A percentile compares a stretch with the other conserved stretches of the same genome.
Evolutionary conservation across 2,329 filamentous ascomycete species (phyloP).

Genomic region (Ceratocystis harringtonii): DNA sequence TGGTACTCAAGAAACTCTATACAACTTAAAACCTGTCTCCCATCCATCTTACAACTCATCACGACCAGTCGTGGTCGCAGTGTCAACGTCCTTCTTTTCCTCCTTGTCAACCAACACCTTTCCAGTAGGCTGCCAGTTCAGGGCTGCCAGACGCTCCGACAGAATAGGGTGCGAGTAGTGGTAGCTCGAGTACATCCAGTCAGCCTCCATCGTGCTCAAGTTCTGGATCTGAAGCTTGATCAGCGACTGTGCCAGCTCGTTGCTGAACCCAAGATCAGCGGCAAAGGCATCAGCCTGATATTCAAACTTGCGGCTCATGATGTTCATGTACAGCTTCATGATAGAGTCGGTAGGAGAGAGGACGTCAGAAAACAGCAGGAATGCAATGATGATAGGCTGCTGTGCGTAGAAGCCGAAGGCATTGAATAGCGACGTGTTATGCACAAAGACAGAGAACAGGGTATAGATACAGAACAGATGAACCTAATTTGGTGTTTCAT

Average conservation of each 20-base stretch:
- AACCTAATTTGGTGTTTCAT: conserved; percentile 36
- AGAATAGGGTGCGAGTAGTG: conserved; percentile 97
- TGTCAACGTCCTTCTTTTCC: conserved; percentile 24
- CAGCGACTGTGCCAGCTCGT: conserved; percentile 69
- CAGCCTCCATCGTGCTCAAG: conserved; percentile 94
- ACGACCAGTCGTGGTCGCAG: conserved; percentile 56
- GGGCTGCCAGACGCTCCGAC: conserved; percentile 77
- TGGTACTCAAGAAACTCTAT: neutral
- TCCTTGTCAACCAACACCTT: conserved; percentile 29
- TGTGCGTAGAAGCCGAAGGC: conserved; percentile 77
- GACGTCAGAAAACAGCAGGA: conserved; percentile 95
- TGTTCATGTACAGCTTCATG: conserved; percentile 90
- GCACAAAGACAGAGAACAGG: conserved; percentile 93
- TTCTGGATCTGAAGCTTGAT: conserved; percentile 99
- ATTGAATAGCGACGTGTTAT: conserved; percentile 80
- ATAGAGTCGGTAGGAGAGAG: conserved; percentile 86
- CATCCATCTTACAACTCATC: conserved; percentile 46
- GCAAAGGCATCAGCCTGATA: conserved; percentile 94
- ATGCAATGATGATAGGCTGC: conserved; percentile 88
- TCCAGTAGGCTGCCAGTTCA: conserved; percentile 62
- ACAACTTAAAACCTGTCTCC: neutral
- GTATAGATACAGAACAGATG: conserved; percentile 96
- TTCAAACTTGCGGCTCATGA: conserved; percentile 85
- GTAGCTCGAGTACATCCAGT: conserved; percentile 96
- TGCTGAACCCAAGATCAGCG: conserved; percentile 64